Percentiles rank a stretch among this genome's conserved stretches.
Evolutionary conservation across 768 basidiomycete species (phyloP).

Genomic region (Lentinula boryana): DNA sequence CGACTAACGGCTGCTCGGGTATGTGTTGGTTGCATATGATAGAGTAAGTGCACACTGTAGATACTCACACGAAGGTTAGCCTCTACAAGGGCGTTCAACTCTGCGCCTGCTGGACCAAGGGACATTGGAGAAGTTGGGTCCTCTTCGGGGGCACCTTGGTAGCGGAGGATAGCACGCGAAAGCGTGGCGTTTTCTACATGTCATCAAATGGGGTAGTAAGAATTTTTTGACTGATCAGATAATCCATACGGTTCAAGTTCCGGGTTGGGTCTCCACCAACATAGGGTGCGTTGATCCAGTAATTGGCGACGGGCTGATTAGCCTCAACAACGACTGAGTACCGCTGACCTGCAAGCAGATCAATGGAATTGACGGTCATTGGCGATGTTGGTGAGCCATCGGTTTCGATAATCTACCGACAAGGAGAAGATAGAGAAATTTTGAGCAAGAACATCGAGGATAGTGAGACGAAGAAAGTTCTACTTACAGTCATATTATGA

Average conservation of each 20-base stretch:
- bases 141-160: slow-evolving; percentile 25
- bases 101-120: slow-evolving; percentile 8
- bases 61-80: slow-evolving; percentile 9
- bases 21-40: neutral
- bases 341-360: slow-evolving; percentile 12
- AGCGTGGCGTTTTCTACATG: slow-evolving; percentile 20
- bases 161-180: slow-evolving; percentile 31
- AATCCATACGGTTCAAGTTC: slow-evolving; percentile 25
- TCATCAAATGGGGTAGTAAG: too few relatives aligned
- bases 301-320: slow-evolving; percentile 39
- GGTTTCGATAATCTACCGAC: slow-evolving; percentile 26
- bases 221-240: too few relatives aligned
- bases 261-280: slow-evolving; percentile 22
- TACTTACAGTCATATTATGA: slow-evolving; percentile 28
- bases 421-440: slow-evolving; percentile 12
- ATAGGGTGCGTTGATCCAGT: slow-evolving; percentile 37
- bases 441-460: slow-evolving; percentile 1
- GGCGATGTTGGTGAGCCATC: slow-evolving; percentile 28
- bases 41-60: neutral
- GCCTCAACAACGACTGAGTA: slow-evolving; percentile 24
- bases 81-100: slow-evolving; percentile 3
- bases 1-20: slow-evolving; percentile 10
- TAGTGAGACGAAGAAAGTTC: slow-evolving; percentile 7
- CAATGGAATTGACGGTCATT: neutral
- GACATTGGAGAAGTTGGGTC: slow-evolving; percentile 28